These are phyloP conservation scores for Xylaria digitata DNA, from an alignment of 2,329 filamentous ascomycete species.

Conservation along the genomic window DNA sequence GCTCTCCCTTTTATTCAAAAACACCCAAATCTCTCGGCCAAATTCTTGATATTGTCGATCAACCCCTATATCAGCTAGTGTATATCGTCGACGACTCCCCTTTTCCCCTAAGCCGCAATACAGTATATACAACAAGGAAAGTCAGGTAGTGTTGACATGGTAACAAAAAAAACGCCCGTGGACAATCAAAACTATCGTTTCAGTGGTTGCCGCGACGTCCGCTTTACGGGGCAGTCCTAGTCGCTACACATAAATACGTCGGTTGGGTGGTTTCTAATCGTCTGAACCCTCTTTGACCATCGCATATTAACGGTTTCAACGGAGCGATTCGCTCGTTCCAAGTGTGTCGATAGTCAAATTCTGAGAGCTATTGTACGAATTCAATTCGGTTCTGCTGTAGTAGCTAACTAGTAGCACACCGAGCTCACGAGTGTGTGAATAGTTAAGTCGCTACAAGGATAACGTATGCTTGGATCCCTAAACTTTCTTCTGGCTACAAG, in stretches of 20 bases:
- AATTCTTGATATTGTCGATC: constrained; percentile 26
- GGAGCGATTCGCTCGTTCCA: neutral
- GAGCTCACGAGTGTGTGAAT: constrained; percentile 19
- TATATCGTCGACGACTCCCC: constrained; percentile 3
- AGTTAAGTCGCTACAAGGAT: constrained; percentile 9
- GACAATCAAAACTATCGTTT: neutral
- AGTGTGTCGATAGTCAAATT: neutral
- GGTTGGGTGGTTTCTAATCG: neutral
- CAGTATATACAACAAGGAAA: constrained; percentile 22
- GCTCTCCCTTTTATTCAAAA: constrained; percentile 20
- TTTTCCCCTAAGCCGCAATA: neutral
- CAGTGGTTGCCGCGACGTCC: constrained; percentile 5
- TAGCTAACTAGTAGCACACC: constrained; percentile 22
- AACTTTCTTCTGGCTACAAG: neutral
- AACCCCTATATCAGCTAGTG: constrained; percentile 15
- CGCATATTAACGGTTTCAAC: constrained; percentile 4
- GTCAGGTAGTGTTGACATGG: constrained; percentile 1
- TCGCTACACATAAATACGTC: constrained; percentile 1
- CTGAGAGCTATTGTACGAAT: neutral
- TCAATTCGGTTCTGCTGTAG: neutral
- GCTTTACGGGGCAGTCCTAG: neutral
- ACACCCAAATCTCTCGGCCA: constrained; percentile 27
- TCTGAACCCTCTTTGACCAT: neutral
- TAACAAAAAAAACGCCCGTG: constrained; percentile 5
- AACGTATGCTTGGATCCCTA: neutral